phyloP scores from a whole-genome alignment of 768 basidiomycete genomes.

The Inosperma sp. region DNA sequence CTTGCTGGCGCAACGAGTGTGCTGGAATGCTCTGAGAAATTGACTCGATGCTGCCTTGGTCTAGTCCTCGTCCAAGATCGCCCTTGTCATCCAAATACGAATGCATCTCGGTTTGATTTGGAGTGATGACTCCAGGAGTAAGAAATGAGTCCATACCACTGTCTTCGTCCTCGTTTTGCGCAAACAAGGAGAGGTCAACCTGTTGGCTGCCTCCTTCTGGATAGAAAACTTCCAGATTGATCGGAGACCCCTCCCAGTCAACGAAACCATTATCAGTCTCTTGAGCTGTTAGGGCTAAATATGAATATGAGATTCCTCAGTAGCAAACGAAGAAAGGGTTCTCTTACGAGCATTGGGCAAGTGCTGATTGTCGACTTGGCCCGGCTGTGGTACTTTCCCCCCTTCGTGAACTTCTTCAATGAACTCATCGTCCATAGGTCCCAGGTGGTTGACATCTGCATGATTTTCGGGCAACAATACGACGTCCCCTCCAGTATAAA shows the following conservation, averaged over 20 bases:
- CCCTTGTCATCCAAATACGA: conserved; percentile 10
- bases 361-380: not conserved
- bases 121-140: conserved; percentile 25
- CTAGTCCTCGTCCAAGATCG: not conserved
- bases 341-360: conserved; percentile 8
- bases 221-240: not conserved
- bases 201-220: not conserved
- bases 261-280: too few relatives aligned
- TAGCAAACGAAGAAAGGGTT: too few relatives aligned
- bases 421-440: conserved; percentile 12
- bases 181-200: conserved; percentile 16
- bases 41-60: not conserved
- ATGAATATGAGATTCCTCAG: too few relatives aligned
- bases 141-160: conserved; percentile 25
- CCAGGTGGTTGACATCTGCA: conserved; percentile 18
- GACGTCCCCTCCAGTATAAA: conserved; percentile 31
- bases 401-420: conserved; percentile 20
- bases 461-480: not conserved
- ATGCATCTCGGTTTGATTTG: conserved; percentile 16
- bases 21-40: not conserved
- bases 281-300: too few relatives aligned
- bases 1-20: not conserved
- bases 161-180: conserved; percentile 14
- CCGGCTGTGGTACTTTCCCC: conserved; percentile 1
- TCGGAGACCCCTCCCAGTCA: too few relatives aligned